These are phyloP conservation scores for Lentinula novae-zelandiae DNA, from an alignment of 1,284 basidiomycete species.

Conservation along the genomic window DNA sequence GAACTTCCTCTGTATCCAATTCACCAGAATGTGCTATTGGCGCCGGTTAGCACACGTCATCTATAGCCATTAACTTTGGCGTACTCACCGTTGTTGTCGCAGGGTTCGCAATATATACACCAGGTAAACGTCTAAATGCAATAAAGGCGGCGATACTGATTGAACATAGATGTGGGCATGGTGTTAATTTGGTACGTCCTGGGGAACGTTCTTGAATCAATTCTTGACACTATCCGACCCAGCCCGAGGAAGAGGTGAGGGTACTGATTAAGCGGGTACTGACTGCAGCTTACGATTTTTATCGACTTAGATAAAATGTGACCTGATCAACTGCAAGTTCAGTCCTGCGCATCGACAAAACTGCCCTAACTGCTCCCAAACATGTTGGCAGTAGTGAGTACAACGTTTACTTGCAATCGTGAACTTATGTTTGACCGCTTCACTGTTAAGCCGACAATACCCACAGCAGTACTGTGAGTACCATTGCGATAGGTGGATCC, in stretches of 20 bases:
- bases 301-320: conserved; percentile 55
- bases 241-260: conserved; percentile 65
- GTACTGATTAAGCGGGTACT: background rate
- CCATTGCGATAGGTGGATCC: background rate
- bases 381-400: conserved; percentile 73
- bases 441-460: conserved; percentile 49
- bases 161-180: conserved; percentile 53
- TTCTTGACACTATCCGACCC: conserved; percentile 2
- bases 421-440: background rate
- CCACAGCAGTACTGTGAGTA: conserved; percentile 61
- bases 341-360: conserved; percentile 52
- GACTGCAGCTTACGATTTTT: conserved; percentile 10
- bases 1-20: background rate
- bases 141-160: conserved; percentile 4
- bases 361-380: conserved; percentile 52
- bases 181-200: conserved; percentile 45
- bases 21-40: conserved; percentile 40
- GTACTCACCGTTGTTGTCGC: conserved; percentile 11
- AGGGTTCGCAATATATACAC: conserved; percentile 52
- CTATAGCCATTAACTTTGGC: background rate
- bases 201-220: background rate
- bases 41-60: conserved; percentile 32
- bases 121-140: conserved; percentile 28
- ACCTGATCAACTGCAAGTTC: conserved; percentile 58
- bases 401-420: background rate